These are phyloP conservation scores for Dipteronia dyeriana DNA, from an alignment of 345 rosid species.

Conservation along the genomic window DNA sequence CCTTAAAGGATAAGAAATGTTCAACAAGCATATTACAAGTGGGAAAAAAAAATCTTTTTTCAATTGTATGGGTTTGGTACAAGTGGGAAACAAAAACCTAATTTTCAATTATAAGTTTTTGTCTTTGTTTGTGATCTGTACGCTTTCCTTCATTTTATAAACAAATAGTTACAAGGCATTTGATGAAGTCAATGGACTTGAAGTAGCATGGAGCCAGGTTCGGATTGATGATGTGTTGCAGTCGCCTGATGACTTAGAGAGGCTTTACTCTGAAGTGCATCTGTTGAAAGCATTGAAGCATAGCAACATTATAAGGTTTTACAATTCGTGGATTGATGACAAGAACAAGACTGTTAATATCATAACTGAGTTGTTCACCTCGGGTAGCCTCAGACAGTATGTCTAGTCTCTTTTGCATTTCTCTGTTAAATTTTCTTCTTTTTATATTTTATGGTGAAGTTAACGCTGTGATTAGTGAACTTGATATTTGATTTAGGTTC, in stretches of 20 bases:
- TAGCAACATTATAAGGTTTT: conserved; percentile 72
- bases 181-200: conserved; percentile 91
- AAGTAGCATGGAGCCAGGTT: conserved; percentile 99
- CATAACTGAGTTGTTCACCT: conserved; percentile 89
- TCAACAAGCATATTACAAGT: neutral
- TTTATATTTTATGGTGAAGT: conserved; percentile 22
- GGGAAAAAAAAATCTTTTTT: neutral
- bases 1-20: neutral
- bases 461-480: conserved; percentile 29
- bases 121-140: conserved; percentile 15
- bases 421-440: conserved; percentile 3
- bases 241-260: conserved; percentile 81
- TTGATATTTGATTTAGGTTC: conserved; percentile 55
- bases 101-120: neutral
- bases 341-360: conserved; percentile 88
- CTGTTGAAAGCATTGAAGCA: conserved; percentile 85
- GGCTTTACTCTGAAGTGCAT: conserved; percentile 91
- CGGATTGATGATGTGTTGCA: conserved; percentile 86
- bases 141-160: conserved; percentile 34
- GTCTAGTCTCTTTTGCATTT: conserved; percentile 35
- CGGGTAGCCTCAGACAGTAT: conserved; percentile 91
- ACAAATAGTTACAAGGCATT: conserved; percentile 81
- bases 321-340: conserved; percentile 93
- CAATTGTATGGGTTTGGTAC: neutral
- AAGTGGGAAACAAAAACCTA: neutral